Percentiles rank a stretch among this genome's conserved stretches.
phyloP scores from a whole-genome alignment of 345 rosid genomes.

The Citrus cavaleriei region DNA sequence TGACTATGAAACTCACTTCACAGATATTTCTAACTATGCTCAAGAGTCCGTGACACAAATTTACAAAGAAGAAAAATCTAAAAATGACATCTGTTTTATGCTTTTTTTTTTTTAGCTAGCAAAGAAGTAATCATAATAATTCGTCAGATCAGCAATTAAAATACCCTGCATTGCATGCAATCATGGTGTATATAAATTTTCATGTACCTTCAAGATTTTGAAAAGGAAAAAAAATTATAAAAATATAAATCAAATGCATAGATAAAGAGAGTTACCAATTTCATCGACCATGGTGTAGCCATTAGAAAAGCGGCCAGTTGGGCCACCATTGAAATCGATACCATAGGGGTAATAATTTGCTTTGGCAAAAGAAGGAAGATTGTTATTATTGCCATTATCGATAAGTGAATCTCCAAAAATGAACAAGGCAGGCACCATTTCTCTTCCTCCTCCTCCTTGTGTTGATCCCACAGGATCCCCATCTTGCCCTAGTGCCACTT shows the following conservation, averaged over 20 bases:
- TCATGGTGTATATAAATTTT: background rate
- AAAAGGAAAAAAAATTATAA: background rate
- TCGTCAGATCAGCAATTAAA: background rate
- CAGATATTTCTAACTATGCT: background rate
- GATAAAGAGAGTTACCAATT: conserved; percentile 41
- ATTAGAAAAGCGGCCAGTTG: conserved; percentile 97
- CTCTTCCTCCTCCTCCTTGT: conserved; percentile 28
- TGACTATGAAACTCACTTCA: background rate
- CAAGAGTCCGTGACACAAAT: too few species aligned
- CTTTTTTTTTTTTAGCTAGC: background rate
- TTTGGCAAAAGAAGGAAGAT: conserved; percentile 81
- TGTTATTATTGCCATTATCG: conserved; percentile 90
- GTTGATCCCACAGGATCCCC: conserved; percentile 8
- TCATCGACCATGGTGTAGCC: conserved; percentile 94
- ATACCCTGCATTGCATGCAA: conserved; percentile 14
- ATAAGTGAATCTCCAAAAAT: conserved; percentile 92
- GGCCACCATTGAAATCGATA: conserved; percentile 89
- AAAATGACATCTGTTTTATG: background rate
- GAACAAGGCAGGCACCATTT: conserved; percentile 84
- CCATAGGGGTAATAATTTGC: conserved; percentile 96
- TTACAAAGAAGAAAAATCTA: too few species aligned
- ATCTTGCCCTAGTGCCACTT: conserved; percentile 12
- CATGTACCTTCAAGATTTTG: background rate
- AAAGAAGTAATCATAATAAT: too few species aligned
- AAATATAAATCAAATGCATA: too few species aligned